Evolutionary conservation across 257 asterid species (phyloP).

Genomic region (Solanum corneliomulleri): DNA sequence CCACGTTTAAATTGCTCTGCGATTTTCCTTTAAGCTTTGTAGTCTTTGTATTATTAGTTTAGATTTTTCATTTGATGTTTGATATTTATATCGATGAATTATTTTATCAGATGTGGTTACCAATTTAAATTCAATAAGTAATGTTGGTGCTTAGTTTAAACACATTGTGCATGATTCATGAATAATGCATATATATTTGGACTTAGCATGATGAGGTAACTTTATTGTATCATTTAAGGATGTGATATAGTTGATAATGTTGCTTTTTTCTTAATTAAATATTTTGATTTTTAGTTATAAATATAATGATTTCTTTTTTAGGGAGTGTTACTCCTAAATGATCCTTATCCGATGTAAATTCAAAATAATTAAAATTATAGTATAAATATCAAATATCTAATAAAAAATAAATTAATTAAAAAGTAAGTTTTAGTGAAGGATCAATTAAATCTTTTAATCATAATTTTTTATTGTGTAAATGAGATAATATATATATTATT

Average conservation of each 20-base stretch:
- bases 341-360: background rate
- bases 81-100: too few species aligned
- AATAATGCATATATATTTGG: background rate
- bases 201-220: background rate
- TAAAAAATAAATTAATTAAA: background rate
- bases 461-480: background rate
- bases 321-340: background rate
- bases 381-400: rapidly evolving
- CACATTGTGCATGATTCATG: background rate
- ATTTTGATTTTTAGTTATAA: background rate
- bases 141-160: background rate
- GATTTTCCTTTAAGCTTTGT: background rate
- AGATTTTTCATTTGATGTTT: too few species aligned
- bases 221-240: background rate
- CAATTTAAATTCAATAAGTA: background rate
- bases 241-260: too few species aligned
- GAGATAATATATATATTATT: background rate
- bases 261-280: background rate
- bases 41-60: background rate
- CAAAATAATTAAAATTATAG: background rate
- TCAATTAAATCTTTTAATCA: too few species aligned
- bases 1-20: background rate
- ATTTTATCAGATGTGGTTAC: too few species aligned
- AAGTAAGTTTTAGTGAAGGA: background rate
- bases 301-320: too few species aligned